phyloP scores from a whole-genome alignment of 495 filamentous ascomycete genomes.

The Trichocladium uniseriatum region DNA sequence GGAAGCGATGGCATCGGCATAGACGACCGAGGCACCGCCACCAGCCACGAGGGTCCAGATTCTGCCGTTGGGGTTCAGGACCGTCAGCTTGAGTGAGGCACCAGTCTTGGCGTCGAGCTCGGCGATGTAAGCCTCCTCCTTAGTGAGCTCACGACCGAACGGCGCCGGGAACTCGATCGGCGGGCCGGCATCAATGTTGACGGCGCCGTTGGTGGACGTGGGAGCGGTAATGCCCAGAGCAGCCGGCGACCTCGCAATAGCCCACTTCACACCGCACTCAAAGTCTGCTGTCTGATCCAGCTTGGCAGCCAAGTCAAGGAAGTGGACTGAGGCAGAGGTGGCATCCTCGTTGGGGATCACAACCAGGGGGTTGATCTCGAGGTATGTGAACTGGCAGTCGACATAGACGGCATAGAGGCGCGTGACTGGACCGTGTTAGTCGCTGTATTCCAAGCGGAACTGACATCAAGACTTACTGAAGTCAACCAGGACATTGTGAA shows the following conservation, averaged over 20 bases:
- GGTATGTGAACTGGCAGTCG: slow-evolving; percentile 99
- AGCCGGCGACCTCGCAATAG: slow-evolving; percentile 77
- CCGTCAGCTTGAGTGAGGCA: slow-evolving; percentile 95
- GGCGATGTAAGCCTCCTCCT: slow-evolving; percentile 97
- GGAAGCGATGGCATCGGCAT: slow-evolving; percentile 96
- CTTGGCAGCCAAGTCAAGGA: slow-evolving; percentile 97
- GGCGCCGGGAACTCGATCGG: slow-evolving; percentile 98
- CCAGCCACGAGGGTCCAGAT: slow-evolving; percentile 98
- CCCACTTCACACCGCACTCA: slow-evolving; percentile 98
- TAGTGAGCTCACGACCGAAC: slow-evolving; percentile 94
- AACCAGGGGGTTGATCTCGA: slow-evolving; percentile 98
- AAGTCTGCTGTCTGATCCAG: slow-evolving; percentile 99
- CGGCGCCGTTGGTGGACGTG: slow-evolving; percentile 54
- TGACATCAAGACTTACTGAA: slow-evolving; percentile 55
- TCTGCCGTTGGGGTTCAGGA: slow-evolving; percentile 82
- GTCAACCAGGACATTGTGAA: slow-evolving; percentile 97
- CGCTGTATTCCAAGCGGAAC: slow-evolving; percentile 40
- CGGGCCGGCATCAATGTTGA: slow-evolving; percentile 92
- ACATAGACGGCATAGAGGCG: slow-evolving; percentile 92
- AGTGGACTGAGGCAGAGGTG: slow-evolving; percentile 92
- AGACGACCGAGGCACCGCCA: slow-evolving; percentile 98
- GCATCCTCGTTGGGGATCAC: slow-evolving; percentile 88
- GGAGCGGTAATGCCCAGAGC: slow-evolving; percentile 67
- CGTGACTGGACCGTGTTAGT: slow-evolving; percentile 20
- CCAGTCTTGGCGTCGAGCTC: slow-evolving; percentile 98